Conservation (phyloP, 2,329 filamentous ascomycete genomes). For the Meredithiella fracta region DNA sequence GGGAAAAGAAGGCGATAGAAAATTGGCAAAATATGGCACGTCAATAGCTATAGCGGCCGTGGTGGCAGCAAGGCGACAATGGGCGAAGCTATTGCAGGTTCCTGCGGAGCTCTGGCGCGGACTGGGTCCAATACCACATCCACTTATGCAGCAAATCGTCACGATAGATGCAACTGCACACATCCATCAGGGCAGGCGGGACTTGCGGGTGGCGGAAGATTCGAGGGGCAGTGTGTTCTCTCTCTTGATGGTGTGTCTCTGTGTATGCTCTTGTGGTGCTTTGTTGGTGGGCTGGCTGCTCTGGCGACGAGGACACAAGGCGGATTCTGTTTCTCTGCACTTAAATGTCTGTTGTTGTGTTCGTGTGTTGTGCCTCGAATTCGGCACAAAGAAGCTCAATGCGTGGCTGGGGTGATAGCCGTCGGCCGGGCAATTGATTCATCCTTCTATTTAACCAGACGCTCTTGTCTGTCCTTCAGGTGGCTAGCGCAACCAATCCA, state of each 20-base stretch:
- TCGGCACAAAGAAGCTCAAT: no score
- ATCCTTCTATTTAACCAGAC: background rate
- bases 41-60: no score
- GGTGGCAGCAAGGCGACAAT: background rate
- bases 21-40: background rate
- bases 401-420: background rate
- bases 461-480: no score
- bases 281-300: background rate
- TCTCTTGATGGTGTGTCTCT: background rate
- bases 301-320: background rate
- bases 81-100: constrained; percentile 1
- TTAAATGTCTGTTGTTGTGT: background rate
- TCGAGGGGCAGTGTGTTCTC: background rate
- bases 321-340: background rate
- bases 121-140: no score
- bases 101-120: background rate
- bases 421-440: background rate
- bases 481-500: background rate
- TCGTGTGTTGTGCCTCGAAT: no score
- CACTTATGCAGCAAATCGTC: background rate
- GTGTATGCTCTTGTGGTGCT: no score
- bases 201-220: background rate
- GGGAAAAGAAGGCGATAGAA: constrained; percentile 1
- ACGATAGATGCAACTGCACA: background rate
- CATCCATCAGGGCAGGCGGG: background rate